Evolutionary conservation across 768 basidiomycete species (phyloP).

Genomic region (Auricularia cornea): DNA sequence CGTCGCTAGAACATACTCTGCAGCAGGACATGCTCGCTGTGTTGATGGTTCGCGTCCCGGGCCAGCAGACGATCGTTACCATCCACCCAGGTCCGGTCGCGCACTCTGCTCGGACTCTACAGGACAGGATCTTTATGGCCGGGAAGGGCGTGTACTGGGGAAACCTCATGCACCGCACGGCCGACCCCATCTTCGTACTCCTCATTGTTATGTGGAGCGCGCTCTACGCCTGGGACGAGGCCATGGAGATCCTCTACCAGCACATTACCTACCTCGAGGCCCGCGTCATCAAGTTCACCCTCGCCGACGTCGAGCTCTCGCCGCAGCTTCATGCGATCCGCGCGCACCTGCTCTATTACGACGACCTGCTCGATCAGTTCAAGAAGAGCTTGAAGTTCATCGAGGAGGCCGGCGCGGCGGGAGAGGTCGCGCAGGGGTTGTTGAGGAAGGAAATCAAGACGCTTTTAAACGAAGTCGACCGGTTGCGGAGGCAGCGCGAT

Average conservation of each 20-base stretch:
- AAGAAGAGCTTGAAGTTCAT: conserved; percentile 42
- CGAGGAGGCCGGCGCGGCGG: conserved; percentile 22
- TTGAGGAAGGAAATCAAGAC: conserved; percentile 8
- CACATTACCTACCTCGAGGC: conserved; percentile 46
- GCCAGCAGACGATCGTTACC: background rate
- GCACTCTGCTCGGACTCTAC: conserved; percentile 1
- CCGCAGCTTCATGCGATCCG: conserved; percentile 47
- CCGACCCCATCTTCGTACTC: conserved; percentile 49
- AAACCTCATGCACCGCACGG: conserved; percentile 23
- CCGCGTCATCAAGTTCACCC: conserved; percentile 29
- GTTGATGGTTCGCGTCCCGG: background rate
- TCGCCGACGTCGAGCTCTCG: conserved; percentile 32
- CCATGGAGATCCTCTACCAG: conserved; percentile 41
- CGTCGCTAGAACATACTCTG: background rate
- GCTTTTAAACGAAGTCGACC: conserved; percentile 6
- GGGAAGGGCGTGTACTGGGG: conserved; percentile 31
- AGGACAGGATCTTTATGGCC: conserved; percentile 3
- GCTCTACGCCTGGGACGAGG: conserved; percentile 55
- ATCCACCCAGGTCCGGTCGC: conserved; percentile 1
- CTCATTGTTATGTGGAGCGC: conserved; percentile 49
- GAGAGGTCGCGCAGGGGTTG: conserved; percentile 14
- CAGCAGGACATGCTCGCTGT: conserved; percentile 1
- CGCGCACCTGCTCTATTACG: conserved; percentile 51
- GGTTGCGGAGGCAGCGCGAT: conserved; percentile 12
- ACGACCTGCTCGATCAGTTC: conserved; percentile 45